phyloP scores from a whole-genome alignment of 352 stramenopile genomes.

The Pythium myriotylum region DNA sequence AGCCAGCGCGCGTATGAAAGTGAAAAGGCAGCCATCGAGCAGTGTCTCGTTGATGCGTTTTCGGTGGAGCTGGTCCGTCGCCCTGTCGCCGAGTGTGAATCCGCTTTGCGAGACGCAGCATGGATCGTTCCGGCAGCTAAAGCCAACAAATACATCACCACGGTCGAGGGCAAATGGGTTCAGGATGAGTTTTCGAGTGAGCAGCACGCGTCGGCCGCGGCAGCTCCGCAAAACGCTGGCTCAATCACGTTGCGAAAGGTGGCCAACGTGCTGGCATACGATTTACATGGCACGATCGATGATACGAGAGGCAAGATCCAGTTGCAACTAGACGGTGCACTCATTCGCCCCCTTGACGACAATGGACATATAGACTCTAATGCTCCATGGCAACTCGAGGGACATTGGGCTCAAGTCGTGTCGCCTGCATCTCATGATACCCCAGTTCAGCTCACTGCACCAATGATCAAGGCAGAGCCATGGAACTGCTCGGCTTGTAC shows the following conservation, averaged over 20 bases:
- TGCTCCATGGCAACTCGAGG: constrained; percentile 66
- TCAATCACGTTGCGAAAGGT: constrained; percentile 67
- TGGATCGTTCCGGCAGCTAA: constrained; percentile 58
- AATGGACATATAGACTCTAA: constrained; percentile 1
- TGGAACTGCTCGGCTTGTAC: constrained; percentile 81
- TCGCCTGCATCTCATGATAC: constrained; percentile 11
- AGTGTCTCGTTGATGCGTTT: constrained; percentile 44
- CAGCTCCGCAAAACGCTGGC: constrained; percentile 55
- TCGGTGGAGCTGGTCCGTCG: constrained; percentile 32
- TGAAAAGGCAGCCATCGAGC: constrained; percentile 47
- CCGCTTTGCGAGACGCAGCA: constrained; percentile 46
- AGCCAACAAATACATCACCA: constrained; percentile 52
- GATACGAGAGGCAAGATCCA: constrained; percentile 42
- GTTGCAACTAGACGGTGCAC: constrained; percentile 60
- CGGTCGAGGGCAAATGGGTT: constrained; percentile 80
- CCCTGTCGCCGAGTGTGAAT: constrained; percentile 23
- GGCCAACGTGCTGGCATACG: constrained; percentile 60
- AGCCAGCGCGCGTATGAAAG: constrained; percentile 69
- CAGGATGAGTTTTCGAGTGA: constrained; percentile 73
- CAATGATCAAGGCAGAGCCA: constrained; percentile 31
- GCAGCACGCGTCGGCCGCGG: constrained; percentile 42
- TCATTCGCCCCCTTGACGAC: constrained; percentile 33
- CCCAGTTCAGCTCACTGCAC: constrained; percentile 1
- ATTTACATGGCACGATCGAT: constrained; percentile 63
- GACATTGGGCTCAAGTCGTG: constrained; percentile 76